Conservation (phyloP, 2,329 filamentous ascomycete species). For the Cephalotrichum gorgonifer region DNA sequence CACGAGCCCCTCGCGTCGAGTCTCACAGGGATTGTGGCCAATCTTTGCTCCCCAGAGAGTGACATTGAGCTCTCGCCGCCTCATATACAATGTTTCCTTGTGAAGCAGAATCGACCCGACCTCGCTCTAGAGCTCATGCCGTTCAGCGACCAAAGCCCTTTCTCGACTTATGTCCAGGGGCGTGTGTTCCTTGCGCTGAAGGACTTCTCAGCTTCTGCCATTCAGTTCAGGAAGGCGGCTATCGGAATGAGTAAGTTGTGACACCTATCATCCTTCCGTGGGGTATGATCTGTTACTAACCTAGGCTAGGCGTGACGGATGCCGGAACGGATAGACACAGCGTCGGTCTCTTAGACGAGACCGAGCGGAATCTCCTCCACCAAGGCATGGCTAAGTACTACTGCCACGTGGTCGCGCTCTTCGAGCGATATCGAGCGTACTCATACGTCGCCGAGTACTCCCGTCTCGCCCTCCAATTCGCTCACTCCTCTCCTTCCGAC, state of each 20-base stretch:
- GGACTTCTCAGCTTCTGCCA: conserved; percentile 62
- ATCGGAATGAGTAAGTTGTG: conserved; percentile 63
- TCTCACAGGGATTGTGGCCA: conserved; percentile 56
- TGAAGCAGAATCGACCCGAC: conserved; percentile 50
- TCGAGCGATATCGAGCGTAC: conserved; percentile 66
- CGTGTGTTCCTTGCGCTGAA: conserved; percentile 65
- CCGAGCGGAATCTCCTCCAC: conserved; percentile 60
- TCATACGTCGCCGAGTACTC: conserved; percentile 80
- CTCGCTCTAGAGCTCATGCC: conserved; percentile 46
- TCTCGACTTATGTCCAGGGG: conserved; percentile 74
- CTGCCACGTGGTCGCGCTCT: conserved; percentile 73
- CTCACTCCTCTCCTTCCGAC: conserved; percentile 13
- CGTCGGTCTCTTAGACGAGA: conserved; percentile 60
- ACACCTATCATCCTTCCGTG: background rate
- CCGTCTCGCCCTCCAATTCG: conserved; percentile 60
- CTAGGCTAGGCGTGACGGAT: conserved; percentile 29
- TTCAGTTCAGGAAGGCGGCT: conserved; percentile 72
- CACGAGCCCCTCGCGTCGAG: conserved; percentile 43
- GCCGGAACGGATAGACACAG: conserved; percentile 43
- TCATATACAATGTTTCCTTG: conserved; percentile 50
- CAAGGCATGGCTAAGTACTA: conserved; percentile 77
- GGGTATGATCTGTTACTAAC: background rate
- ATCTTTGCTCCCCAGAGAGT: conserved; percentile 54
- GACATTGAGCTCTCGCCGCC: conserved; percentile 53
- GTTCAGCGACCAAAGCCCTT: conserved; percentile 48